Evolutionary conservation across 306 rosid genomes (phyloP).

Genomic region (Casuarina cunninghamiana): DNA sequence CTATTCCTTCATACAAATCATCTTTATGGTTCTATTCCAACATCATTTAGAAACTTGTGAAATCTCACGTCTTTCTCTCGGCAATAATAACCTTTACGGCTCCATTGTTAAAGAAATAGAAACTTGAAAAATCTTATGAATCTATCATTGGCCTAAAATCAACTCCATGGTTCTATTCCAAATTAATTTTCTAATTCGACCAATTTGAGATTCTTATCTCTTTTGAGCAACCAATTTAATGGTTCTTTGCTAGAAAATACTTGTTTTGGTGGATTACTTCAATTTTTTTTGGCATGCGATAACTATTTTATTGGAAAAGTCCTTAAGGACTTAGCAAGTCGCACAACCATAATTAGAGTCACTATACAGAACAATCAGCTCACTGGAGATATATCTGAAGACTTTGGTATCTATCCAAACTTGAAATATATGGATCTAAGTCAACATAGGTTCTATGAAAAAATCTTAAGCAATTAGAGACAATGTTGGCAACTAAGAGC

Average conservation of each 20-base stretch:
- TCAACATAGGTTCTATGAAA: not conserved
- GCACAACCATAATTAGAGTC: no score
- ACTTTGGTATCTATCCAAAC: not conserved
- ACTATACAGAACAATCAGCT: no score
- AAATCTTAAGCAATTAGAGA: not conserved
- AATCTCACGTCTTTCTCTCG: no score
- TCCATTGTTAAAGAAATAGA: no score
- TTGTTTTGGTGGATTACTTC: not conserved
- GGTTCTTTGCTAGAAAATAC: not conserved
- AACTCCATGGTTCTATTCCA: constrained; percentile 3
- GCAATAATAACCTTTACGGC: no score
- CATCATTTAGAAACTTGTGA: no score
- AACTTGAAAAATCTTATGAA: no score
- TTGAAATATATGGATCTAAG: not conserved
- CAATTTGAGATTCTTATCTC: no score
- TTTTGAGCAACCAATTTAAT: not conserved
- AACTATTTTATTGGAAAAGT: not conserved
- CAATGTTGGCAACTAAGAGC: not conserved
- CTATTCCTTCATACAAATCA: no score
- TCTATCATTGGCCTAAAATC: constrained; percentile 13
- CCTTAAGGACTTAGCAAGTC: not conserved
- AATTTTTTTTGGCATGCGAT: not conserved
- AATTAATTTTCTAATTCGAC: not conserved
- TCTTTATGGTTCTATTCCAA: no score
- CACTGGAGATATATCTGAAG: no score